Evolutionary conservation across 2,329 filamentous ascomycete species (phyloP).

Genomic region (Pseudogymnoascus sp.): DNA sequence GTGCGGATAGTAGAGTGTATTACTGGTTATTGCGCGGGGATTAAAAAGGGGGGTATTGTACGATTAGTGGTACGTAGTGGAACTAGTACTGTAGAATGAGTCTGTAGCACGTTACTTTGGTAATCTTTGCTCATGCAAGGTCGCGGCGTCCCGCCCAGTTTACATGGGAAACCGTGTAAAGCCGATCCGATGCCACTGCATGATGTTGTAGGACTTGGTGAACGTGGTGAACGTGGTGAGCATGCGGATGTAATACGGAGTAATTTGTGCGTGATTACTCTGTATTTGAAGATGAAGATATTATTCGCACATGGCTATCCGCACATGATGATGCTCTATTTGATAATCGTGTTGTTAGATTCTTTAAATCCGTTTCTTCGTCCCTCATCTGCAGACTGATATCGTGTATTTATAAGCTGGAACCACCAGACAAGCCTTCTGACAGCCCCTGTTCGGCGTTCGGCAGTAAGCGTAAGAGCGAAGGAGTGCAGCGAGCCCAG

Average conservation of each 20-base stretch:
- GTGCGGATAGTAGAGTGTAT: neutral
- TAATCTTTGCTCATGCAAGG: neutral
- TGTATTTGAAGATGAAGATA: neutral
- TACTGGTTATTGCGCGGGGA: neutral
- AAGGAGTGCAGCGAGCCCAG: neutral
- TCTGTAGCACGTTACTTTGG: neutral
- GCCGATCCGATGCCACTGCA: neutral
- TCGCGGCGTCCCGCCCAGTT: neutral
- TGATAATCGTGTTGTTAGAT: neutral
- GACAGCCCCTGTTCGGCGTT: neutral
- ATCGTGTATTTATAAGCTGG: neutral
- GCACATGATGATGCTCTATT: neutral
- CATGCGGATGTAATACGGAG: neutral
- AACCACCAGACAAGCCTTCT: neutral
- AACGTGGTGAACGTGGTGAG: neutral
- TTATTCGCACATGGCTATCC: neutral
- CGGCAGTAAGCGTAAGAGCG: conserved; percentile 1
- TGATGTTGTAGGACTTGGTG: neutral
- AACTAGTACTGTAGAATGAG: conserved; percentile 1
- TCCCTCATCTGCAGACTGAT: neutral
- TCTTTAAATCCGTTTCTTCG: neutral
- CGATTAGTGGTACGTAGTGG: neutral
- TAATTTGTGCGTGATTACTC: neutral
- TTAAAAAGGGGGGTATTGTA: neutral
- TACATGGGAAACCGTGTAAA: neutral